These are phyloP conservation scores for Neonectria hederae DNA, from an alignment of 2,329 filamentous ascomycete species.

Conservation along the genomic window DNA sequence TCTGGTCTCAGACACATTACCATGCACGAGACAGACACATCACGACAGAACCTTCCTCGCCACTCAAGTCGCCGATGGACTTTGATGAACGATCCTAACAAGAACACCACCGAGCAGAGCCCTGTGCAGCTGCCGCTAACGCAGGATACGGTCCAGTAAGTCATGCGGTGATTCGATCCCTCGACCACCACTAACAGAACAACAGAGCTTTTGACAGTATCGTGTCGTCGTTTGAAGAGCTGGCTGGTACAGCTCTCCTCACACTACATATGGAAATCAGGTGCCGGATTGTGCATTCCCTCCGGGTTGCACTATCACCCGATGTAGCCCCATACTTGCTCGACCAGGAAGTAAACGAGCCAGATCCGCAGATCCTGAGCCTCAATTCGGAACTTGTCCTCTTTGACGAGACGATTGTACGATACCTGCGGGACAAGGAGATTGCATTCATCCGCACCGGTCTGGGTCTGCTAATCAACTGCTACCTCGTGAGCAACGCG, in stretches of 20 bases:
- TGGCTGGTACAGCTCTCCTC: conserved; percentile 81
- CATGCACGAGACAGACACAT: conserved; percentile 73
- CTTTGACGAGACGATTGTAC: conserved; percentile 84
- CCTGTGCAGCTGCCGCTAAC: conserved; percentile 89
- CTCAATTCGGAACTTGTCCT: conserved; percentile 86
- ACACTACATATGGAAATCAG: conserved; percentile 91
- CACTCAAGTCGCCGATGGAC: conserved; percentile 83
- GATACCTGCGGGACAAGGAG: conserved; percentile 77
- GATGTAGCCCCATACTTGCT: conserved; percentile 69
- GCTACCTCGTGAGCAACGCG: conserved; percentile 78
- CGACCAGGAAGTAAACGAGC: conserved; percentile 78
- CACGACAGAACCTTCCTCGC: conserved; percentile 61
- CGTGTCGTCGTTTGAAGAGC: conserved; percentile 81
- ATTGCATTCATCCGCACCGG: conserved; percentile 79
- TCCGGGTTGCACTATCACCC: conserved; percentile 70
- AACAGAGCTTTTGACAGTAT: conserved; percentile 85
- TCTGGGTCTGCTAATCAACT: conserved; percentile 80
- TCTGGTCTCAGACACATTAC: conserved; percentile 85
- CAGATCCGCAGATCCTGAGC: conserved; percentile 81
- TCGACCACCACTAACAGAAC: conserved; percentile 35
- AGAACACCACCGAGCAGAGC: conserved; percentile 66
- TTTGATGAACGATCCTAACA: conserved; percentile 72
- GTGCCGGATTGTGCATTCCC: conserved; percentile 83
- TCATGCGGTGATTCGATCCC: conserved; percentile 28
- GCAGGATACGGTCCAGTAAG: conserved; percentile 81